A percentile compares a stretch with the other conserved stretches of the same genome.
These are phyloP conservation scores for Fragilaria crotonensis DNA, from an alignment of 108 stramenopile genomes.

Conservation along the genomic window DNA sequence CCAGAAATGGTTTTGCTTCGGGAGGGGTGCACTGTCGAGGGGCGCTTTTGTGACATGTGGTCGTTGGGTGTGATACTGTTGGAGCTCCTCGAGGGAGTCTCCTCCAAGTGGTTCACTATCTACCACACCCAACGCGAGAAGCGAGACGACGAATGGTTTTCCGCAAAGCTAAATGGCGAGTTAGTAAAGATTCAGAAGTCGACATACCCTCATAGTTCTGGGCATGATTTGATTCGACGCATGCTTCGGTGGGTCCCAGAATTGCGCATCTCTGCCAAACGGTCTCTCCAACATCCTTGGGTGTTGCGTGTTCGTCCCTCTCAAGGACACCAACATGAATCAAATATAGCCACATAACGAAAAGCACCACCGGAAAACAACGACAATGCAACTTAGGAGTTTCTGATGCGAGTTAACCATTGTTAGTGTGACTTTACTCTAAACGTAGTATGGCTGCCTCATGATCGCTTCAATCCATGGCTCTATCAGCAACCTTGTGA, in stretches of 20 bases:
- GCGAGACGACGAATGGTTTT: neutral
- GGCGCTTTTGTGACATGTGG: slow-evolving; percentile 56
- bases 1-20: slow-evolving; percentile 48
- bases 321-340: too few species aligned
- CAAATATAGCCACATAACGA: too few species aligned
- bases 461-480: slow-evolving; percentile 72
- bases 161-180: neutral
- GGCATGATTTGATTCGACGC: neutral
- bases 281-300: neutral
- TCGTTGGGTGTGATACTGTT: slow-evolving; percentile 58
- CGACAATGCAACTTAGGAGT: too few species aligned
- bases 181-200: neutral
- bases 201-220: neutral
- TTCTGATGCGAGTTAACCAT: too few species aligned
- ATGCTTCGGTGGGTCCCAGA: neutral
- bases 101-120: slow-evolving; percentile 16
- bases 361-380: too few species aligned
- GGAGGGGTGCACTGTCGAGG: slow-evolving; percentile 18
- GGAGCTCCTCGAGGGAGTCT: slow-evolving; percentile 39
- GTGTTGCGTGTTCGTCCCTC: too few species aligned
- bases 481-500: slow-evolving; percentile 56
- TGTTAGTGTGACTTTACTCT: too few species aligned
- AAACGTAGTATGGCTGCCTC: slow-evolving; percentile 66
- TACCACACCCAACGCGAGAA: neutral
- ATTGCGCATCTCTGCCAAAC: neutral